Evolutionary conservation across 495 filamentous ascomycete species (phyloP).

Genomic region (Chaetomium tenue): DNA sequence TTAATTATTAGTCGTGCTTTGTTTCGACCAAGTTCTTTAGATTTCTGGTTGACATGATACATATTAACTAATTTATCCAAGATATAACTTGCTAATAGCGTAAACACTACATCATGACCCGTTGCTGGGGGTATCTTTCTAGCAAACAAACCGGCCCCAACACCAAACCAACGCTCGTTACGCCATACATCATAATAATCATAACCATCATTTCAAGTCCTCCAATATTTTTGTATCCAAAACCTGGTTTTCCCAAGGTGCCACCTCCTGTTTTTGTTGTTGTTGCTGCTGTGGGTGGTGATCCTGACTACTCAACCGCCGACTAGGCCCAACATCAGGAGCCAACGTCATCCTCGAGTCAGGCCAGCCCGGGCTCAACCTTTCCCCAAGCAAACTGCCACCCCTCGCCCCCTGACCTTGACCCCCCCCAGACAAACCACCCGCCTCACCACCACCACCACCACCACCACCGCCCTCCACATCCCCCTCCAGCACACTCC

Average conservation of each 20-base stretch:
- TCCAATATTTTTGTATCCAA: slow-evolving; percentile 23
- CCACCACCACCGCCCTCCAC: background rate
- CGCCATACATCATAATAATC: background rate
- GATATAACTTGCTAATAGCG: too few relatives aligned
- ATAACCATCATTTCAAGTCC: slow-evolving; percentile 3
- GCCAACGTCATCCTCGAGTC: background rate
- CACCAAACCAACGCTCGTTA: background rate
- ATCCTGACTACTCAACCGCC: background rate
- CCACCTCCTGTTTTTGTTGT: too few relatives aligned
- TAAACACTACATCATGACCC: background rate
- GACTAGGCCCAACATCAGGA: background rate
- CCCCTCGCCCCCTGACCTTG: background rate
- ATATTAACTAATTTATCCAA: too few relatives aligned
- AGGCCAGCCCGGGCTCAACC: background rate
- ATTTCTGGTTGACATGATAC: too few relatives aligned
- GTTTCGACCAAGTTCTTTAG: too few relatives aligned
- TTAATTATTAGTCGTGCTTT: too few relatives aligned
- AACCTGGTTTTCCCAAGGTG: slow-evolving; percentile 22
- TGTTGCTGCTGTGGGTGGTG: background rate
- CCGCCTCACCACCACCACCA: background rate
- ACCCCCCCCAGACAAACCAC: too few relatives aligned
- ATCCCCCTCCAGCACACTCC: slow-evolving; percentile 22
- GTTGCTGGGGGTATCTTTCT: background rate
- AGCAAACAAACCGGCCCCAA: background rate
- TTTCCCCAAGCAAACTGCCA: background rate